These are phyloP conservation scores for Barbarea vulgaris DNA, from an alignment of 345 rosid genomes.

Conservation along the genomic window DNA sequence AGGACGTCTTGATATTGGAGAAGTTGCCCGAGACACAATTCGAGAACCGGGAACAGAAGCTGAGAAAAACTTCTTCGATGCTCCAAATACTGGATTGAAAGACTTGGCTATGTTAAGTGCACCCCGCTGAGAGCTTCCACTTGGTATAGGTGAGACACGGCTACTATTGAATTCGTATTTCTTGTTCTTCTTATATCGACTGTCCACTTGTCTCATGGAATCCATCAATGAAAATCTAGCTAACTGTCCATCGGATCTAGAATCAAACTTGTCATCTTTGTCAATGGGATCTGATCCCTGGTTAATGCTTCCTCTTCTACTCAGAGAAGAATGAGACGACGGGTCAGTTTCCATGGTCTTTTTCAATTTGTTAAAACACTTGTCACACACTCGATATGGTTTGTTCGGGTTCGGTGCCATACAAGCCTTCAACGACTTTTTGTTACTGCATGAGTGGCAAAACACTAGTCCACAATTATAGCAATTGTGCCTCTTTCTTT, in stretches of 20 bases:
- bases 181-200: slow-evolving; percentile 75
- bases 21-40: slow-evolving; percentile 97
- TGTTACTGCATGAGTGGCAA: slow-evolving; percentile 93
- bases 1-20: slow-evolving; percentile 91
- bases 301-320: slow-evolving; percentile 79
- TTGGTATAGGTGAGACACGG: slow-evolving; percentile 94
- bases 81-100: slow-evolving; percentile 82
- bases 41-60: slow-evolving; percentile 99
- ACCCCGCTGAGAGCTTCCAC: slow-evolving; percentile 88
- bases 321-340: slow-evolving; percentile 65
- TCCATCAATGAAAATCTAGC: slow-evolving; percentile 89
- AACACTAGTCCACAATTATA: slow-evolving; percentile 86
- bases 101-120: slow-evolving; percentile 76
- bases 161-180: slow-evolving; percentile 90
- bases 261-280: slow-evolving; percentile 83
- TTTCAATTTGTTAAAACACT: slow-evolving; percentile 76
- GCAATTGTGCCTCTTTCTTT: slow-evolving; percentile 73
- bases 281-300: slow-evolving; percentile 62
- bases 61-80: slow-evolving; percentile 95
- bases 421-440: slow-evolving; percentile 88
- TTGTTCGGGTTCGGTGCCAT: slow-evolving; percentile 98
- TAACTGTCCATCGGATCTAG: slow-evolving; percentile 74
- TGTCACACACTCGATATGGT: slow-evolving; percentile 91
- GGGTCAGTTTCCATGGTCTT: slow-evolving; percentile 70
- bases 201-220: slow-evolving; percentile 76